Base-by-base conservation (phyloP, 768 basidiomycete genomes). In the Russula lepida region DNA sequence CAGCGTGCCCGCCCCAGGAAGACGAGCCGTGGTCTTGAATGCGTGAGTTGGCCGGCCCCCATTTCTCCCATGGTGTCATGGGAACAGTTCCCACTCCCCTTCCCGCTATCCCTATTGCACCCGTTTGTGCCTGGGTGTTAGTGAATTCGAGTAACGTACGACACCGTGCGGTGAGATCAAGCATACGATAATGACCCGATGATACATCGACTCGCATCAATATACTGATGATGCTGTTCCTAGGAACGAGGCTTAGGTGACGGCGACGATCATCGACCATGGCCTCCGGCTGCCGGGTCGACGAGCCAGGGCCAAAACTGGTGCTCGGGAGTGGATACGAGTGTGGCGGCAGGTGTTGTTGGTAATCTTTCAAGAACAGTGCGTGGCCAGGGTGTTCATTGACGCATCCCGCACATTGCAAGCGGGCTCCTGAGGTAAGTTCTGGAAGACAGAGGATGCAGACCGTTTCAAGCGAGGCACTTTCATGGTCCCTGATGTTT, bases 371-470 rank as follows among this genome's bases (percentile, higher is more conserved):
- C 3, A 47, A 55, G 37, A 60, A 55, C 37, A 43, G 59, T 11
- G 21, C 47, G 47, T 60, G 59, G 11, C 54, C 59, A 8, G 59
- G 59, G 28, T 60, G 59, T 4, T 60, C 53, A 9, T 30, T 53
- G 6, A 55, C 41, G 37, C 47, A 60, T n/a, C 32, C 55, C 23
- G 59, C 59, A 53, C 53, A 60, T 21, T 28, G 47, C 37, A 60
- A 2, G 30, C 17, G 59, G 47, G 54, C 35, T 32, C 6, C n/a
- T n/a, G 15, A 17, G 15, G 12, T 19, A 28, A 60, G 47, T 11
- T 33, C 46, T 2, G 59, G 59, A 13, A 60, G 53, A 23, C 53
- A 55, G 21, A 60, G 59, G n/a, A 55, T 41, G 53, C 59, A 48
- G 6, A 60, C 47, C 1, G 59, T 55, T 25, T 60, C 59, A 21